Evolutionary conservation across 768 basidiomycete species (phyloP), one percentile per base, ranked within the genome.

Genomic region (Obba rivulosa): DNA sequence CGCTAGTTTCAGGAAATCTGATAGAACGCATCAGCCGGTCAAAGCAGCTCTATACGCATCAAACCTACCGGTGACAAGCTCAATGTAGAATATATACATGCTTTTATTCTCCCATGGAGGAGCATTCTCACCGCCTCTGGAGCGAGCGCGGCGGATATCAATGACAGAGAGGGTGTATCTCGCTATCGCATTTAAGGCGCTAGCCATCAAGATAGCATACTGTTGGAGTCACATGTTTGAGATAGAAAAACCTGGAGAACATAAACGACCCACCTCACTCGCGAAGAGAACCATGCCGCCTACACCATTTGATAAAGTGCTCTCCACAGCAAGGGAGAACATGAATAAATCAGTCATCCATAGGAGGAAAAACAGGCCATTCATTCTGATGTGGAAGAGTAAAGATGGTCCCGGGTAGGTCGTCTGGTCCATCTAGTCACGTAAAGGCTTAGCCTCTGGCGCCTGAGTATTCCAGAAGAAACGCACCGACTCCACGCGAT

Each of bases 101-200:
- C 90, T 92, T 75, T 97, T 98, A 61, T 93, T 87, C 66, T 99
- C 94, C 96, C 96, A 98, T 41, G 85, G 80, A 53, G 92, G 85
- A 2, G 88, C 83, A 64, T 86, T 87, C 65, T 87, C 89, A 24
- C 88, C 88, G 34, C 90, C 90, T 48, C 85, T 69, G 45, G 74
- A 71, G 41, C 81, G 78, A 2, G 93, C 92, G 20, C 91, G 77
- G 23, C 89, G 75, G 41, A 92, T 68, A 63, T 99, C 96, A 52
- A 88, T 77, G 14, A 85, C 66, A 37, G 87, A 90, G 43, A 97
- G 78, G 17, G 78, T 56, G 62, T 97, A 97, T 66, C 95, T 92
- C 43, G 84, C 75, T 38, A 85, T 79, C 16, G 85, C 80, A 52
- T 88, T 90, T 57, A 83, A 68, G 13, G 85, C 77, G 50, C 81